phyloP scores from a whole-genome alignment of 768 basidiomycete genomes.

The Punctularia strigosozonata region DNA sequence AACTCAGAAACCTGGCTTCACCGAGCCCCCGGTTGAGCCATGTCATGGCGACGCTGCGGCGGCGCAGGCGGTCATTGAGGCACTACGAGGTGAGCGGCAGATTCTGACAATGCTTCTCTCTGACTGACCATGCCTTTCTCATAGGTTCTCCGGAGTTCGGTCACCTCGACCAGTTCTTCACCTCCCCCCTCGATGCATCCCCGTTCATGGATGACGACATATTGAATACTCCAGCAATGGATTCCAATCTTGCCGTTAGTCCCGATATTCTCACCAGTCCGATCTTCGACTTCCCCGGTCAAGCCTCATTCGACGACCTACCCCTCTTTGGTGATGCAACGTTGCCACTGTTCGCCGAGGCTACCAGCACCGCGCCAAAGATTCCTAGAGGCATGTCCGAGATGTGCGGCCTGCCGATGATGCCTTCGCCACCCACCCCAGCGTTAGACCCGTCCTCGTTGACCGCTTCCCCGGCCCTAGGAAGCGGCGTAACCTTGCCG shows the following conservation, averaged over 20 bases:
- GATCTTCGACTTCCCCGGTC: conserved; percentile 8
- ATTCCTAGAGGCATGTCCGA: conserved; percentile 9
- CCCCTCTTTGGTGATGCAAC: conserved; percentile 1
- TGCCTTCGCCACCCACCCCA: conserved; percentile 37
- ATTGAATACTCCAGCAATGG: conserved; percentile 19
- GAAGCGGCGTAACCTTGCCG: conserved; percentile 6
- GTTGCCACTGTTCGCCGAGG: conserved; percentile 14
- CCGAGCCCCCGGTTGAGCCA: too few relatives aligned
- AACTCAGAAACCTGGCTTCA: conserved; percentile 29
- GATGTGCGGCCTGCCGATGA: conserved; percentile 20
- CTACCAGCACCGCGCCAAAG: too few relatives aligned
- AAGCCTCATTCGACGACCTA: conserved; percentile 19
- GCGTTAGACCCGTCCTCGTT: conserved; percentile 27
- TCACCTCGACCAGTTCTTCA: conserved; percentile 26
- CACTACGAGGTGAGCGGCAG: conserved; percentile 21
- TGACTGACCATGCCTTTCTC: too few relatives aligned
- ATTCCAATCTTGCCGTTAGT: too few relatives aligned
- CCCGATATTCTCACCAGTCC: too few relatives aligned
- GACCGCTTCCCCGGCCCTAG: too few relatives aligned
- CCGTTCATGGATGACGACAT: conserved; percentile 33
- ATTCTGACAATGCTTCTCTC: neutral
- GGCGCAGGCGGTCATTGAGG: conserved; percentile 26
- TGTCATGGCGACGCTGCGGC: too few relatives aligned
- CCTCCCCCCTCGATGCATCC: conserved; percentile 35
- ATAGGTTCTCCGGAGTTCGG: conserved; percentile 29